Conservation (phyloP, 2,329 filamentous ascomycete species). For the Penicillium sp. region DNA sequence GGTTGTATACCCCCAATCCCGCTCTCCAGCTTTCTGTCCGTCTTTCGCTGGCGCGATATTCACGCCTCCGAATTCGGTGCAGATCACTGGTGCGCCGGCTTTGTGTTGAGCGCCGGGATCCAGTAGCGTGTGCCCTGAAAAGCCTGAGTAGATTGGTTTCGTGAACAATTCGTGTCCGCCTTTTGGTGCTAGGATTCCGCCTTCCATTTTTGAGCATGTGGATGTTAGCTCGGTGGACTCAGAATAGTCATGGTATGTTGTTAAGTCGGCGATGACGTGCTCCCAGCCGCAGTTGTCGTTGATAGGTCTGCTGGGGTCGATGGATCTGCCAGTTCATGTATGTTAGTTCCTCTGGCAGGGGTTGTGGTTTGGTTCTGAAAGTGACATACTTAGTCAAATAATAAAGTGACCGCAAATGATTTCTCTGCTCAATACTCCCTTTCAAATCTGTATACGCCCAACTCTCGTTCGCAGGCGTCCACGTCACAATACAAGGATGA, state of each 20-base stretch:
- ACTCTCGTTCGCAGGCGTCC: slow-evolving; percentile 65
- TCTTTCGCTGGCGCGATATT: slow-evolving; percentile 58
- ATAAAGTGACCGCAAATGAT: slow-evolving; percentile 65
- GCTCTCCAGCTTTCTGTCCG: slow-evolving; percentile 35
- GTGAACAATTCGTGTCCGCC: slow-evolving; percentile 58
- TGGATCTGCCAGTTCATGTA: slow-evolving; percentile 34
- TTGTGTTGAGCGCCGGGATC: slow-evolving; percentile 55
- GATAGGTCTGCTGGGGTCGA: slow-evolving; percentile 64
- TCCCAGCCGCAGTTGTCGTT: slow-evolving; percentile 75
- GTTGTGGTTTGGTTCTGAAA: not conserved
- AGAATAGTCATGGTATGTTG: slow-evolving; percentile 68
- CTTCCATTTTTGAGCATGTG: slow-evolving; percentile 54
- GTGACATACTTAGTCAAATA: slow-evolving; percentile 59
- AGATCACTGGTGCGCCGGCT: slow-evolving; percentile 60
- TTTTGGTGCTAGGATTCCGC: slow-evolving; percentile 54
- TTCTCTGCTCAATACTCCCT: slow-evolving; percentile 57
- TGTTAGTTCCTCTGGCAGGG: not conserved
- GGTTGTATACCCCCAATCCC: slow-evolving; percentile 69
- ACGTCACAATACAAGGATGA: slow-evolving; percentile 63
- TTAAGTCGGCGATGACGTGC: slow-evolving; percentile 63
- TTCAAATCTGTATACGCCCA: slow-evolving; percentile 65
- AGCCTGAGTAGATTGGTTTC: slow-evolving; percentile 38
- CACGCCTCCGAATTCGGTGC: slow-evolving; percentile 67
- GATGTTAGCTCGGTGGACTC: slow-evolving; percentile 57
- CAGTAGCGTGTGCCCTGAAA: slow-evolving; percentile 33